These are phyloP conservation scores for Cercospora berteroae DNA, from an alignment of 2,329 filamentous ascomycete species.

Conservation along the genomic window DNA sequence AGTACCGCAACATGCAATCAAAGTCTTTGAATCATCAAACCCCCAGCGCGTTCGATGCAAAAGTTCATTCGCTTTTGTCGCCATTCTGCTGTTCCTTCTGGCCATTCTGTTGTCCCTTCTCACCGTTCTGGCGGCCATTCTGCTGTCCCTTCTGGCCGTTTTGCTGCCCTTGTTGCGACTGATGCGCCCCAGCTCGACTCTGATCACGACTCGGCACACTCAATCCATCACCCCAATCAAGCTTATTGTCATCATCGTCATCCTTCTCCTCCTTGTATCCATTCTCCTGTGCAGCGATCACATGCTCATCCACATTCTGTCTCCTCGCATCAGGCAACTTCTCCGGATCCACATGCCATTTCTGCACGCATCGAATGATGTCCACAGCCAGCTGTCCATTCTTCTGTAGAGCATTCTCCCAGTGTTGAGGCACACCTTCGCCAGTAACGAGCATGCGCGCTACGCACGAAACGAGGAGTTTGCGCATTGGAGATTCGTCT, in stretches of 20 bases:
- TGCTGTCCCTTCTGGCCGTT: slow-evolving; percentile 3
- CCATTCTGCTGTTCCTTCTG: slow-evolving; percentile 7
- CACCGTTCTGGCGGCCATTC: not conserved
- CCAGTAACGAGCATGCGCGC: slow-evolving; percentile 52
- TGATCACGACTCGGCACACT: slow-evolving; percentile 19
- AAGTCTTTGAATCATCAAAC: not conserved
- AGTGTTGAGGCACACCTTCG: slow-evolving; percentile 52
- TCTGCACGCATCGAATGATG: slow-evolving; percentile 54
- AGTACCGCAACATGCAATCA: not conserved
- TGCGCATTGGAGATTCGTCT: slow-evolving; percentile 34
- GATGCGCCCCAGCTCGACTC: slow-evolving; percentile 13
- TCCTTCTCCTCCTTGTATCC: slow-evolving; percentile 36
- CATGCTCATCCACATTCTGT: slow-evolving; percentile 42
- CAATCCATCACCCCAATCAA: slow-evolving; percentile 27
- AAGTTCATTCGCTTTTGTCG: not conserved
- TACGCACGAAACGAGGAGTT: slow-evolving; percentile 46
- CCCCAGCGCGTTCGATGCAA: not conserved
- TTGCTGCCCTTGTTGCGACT: not conserved
- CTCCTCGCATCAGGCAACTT: slow-evolving; percentile 51
- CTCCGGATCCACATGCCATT: slow-evolving; percentile 52
- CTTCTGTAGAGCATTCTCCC: slow-evolving; percentile 55
- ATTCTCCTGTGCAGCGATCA: slow-evolving; percentile 37
- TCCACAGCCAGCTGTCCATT: slow-evolving; percentile 57
- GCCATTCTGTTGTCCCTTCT: slow-evolving; percentile 1
- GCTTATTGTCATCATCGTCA: slow-evolving; percentile 24